Evolutionary conservation across 306 rosid species (phyloP).

Genomic region (Fragaria iinumae): DNA sequence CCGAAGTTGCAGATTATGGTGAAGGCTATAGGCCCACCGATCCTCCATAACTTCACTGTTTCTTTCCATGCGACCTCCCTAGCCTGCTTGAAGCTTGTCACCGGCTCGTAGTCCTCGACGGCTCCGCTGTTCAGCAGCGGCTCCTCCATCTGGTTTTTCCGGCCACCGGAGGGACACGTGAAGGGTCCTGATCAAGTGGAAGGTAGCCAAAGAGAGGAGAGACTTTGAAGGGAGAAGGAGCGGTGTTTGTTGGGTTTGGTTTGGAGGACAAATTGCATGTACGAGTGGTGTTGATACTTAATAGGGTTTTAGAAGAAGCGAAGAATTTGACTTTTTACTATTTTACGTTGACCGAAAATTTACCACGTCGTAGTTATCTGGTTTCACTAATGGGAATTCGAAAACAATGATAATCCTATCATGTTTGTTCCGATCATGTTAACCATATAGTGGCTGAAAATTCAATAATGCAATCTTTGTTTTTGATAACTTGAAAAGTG

Average conservation of each 20-base stretch:
- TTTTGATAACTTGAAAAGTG: too few species aligned
- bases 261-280: background rate
- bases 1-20: constrained; percentile 53
- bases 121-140: constrained; percentile 5
- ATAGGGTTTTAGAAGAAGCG: background rate
- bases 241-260: background rate
- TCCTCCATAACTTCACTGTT: constrained; percentile 45
- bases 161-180: background rate
- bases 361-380: background rate
- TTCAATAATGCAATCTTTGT: too few species aligned
- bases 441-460: too few species aligned
- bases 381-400: background rate
- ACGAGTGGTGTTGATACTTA: background rate
- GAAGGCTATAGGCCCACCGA: constrained; percentile 53
- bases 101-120: constrained; percentile 36
- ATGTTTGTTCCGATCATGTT: background rate
- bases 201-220: background rate
- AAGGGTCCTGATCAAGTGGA: background rate
- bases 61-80: constrained; percentile 45
- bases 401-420: background rate
- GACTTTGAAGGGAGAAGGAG: background rate
- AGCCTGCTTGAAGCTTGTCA: constrained; percentile 21
- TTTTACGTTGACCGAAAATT: background rate
- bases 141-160: constrained; percentile 19
- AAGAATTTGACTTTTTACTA: background rate